phyloP scores from a whole-genome alignment of 345 rosid genomes.

The Eucalyptus erythrocorys region DNA sequence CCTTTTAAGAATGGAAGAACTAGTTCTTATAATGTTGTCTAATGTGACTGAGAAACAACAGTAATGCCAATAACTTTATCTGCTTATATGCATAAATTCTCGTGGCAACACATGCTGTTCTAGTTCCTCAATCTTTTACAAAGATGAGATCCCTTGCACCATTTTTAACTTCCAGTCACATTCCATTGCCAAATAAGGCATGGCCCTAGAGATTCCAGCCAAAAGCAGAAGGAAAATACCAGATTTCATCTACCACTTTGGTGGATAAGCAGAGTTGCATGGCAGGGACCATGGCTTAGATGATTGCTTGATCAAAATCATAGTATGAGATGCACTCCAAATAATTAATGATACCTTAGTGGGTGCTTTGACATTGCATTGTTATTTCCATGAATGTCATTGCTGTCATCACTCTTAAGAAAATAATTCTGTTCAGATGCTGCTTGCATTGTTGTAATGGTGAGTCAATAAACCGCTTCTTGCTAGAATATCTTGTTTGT shows the following conservation, averaged over 20 bases:
- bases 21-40: background rate
- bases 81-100: background rate
- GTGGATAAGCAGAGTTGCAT: background rate
- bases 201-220: background rate
- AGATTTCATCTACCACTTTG: background rate
- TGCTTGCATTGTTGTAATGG: background rate
- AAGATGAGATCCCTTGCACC: background rate
- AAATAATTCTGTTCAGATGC: background rate
- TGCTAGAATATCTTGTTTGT: background rate
- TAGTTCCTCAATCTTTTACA: background rate
- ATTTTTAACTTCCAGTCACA: background rate
- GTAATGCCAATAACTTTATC: background rate
- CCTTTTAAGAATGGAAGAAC: background rate
- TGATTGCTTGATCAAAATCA: background rate
- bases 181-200: background rate
- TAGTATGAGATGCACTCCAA: background rate
- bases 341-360: background rate
- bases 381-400: background rate
- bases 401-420: background rate
- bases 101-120: background rate
- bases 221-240: background rate
- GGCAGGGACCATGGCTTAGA: background rate
- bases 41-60: background rate
- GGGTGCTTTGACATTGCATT: background rate
- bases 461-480: background rate